phyloP scores from a whole-genome alignment of 176 grass and related monocot species.

The Microstegium vimineum region DNA sequence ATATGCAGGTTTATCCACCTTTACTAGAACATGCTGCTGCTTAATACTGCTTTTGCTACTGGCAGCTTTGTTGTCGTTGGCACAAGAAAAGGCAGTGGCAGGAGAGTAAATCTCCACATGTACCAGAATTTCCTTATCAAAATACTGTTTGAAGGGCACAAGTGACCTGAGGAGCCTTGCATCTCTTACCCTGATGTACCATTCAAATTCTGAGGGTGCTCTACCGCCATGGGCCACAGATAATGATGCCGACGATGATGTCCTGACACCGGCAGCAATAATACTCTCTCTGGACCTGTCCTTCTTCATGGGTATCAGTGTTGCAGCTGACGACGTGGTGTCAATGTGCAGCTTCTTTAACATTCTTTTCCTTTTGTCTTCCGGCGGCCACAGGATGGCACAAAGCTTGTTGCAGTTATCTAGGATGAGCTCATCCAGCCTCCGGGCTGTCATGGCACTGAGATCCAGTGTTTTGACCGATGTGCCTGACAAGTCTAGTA shows the following conservation, averaged over 20 bases:
- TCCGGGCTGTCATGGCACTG: not conserved
- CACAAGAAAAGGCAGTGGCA: not conserved
- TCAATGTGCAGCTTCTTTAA: not conserved
- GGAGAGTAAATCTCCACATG: not conserved
- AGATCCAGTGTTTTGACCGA: not conserved
- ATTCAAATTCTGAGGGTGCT: not conserved
- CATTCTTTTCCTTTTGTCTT: accelerated
- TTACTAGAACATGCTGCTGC: not conserved
- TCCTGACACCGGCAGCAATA: not conserved
- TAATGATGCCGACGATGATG: not conserved
- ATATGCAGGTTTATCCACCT: no score
- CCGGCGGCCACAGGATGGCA: not conserved
- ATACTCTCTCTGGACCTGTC: not conserved
- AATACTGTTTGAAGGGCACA: not conserved
- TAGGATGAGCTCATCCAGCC: not conserved
- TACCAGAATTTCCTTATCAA: accelerated
- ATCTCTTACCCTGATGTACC: no score
- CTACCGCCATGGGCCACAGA: not conserved
- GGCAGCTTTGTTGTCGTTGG: not conserved
- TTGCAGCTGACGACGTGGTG: not conserved
- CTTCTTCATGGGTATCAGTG: no score
- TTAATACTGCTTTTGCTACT: not conserved
- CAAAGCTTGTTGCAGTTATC: not conserved
- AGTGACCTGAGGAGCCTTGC: not conserved
- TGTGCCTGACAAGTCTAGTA: not conserved